These are phyloP conservation scores for Phtheirospermum japonicum DNA, from an alignment of 257 asterid species.

Conservation along the genomic window DNA sequence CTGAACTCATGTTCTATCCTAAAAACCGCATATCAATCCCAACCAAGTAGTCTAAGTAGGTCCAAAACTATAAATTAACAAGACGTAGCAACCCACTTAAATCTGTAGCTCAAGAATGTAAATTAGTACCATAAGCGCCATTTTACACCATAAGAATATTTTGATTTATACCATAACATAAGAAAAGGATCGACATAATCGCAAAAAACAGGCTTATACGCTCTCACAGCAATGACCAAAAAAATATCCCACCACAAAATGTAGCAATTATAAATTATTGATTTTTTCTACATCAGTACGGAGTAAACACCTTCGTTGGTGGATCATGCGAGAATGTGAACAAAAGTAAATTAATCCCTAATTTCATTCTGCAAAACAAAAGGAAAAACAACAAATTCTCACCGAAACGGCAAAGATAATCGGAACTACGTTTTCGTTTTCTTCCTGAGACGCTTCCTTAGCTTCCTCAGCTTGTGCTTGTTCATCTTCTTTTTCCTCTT, in stretches of 20 bases:
- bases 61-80: background rate
- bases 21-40: background rate
- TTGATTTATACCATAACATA: background rate
- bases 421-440: slow-evolving; percentile 39
- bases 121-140: background rate
- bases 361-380: slow-evolving; percentile 1
- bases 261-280: slow-evolving; percentile 28
- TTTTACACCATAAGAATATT: background rate
- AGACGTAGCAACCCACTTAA: background rate
- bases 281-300: slow-evolving; percentile 20
- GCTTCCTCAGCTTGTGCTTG: slow-evolving; percentile 85
- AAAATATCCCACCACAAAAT: slow-evolving; percentile 21
- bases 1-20: background rate
- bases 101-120: background rate
- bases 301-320: slow-evolving; percentile 6
- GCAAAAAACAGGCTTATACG: background rate
- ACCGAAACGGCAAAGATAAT: slow-evolving; percentile 24
- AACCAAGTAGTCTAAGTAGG: background rate
- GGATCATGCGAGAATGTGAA: background rate
- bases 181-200: background rate
- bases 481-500: slow-evolving; percentile 92
- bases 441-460: slow-evolving; percentile 57
- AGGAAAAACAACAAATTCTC: slow-evolving; percentile 27
- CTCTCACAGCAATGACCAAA: slow-evolving; percentile 4
- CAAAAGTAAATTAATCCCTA: slow-evolving; percentile 7